Evolutionary conservation across 805 yeast genomes (phyloP).

Genomic region (Candida alai): DNA sequence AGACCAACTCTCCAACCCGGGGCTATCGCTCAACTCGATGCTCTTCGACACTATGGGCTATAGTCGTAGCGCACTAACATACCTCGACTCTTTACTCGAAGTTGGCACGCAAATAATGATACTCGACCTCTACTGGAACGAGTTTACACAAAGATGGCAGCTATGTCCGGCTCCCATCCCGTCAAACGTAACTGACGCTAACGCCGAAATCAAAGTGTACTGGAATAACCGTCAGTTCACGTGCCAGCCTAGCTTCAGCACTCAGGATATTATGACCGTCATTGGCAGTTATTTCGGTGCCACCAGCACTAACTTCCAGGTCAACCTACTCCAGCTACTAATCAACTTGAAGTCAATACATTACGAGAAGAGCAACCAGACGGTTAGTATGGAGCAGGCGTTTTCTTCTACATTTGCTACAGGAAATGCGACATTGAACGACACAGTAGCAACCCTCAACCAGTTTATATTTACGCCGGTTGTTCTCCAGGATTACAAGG

Average conservation of each 20-base stretch:
- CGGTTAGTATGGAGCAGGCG: conserved; percentile 4
- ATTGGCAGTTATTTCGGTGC: conserved; percentile 16
- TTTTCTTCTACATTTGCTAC: neutral
- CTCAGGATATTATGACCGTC: conserved; percentile 18
- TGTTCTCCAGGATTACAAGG: conserved; percentile 15
- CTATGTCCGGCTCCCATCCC: conserved; percentile 49
- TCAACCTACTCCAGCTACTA: conserved; percentile 29
- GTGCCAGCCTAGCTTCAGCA: conserved; percentile 29
- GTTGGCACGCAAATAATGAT: conserved; percentile 46
- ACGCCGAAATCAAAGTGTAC: conserved; percentile 10
- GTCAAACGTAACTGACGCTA: conserved; percentile 18
- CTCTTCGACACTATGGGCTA: conserved; percentile 32
- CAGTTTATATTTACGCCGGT: conserved; percentile 25
- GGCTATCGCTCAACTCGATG: conserved; percentile 26
- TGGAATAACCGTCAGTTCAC: conserved; percentile 26
- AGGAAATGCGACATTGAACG: conserved; percentile 31
- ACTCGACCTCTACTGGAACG: conserved; percentile 57
- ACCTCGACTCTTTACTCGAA: conserved; percentile 26
- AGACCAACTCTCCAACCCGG: conserved; percentile 30
- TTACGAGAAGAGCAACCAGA: conserved; percentile 6
- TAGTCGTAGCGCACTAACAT: conserved; percentile 13
- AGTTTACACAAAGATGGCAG: conserved; percentile 44
- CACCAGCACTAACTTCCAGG: conserved; percentile 33
- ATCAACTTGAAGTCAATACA: conserved; percentile 10
- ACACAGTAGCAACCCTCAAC: conserved; percentile 17